These are phyloP conservation scores for Cladophialophora bantiana DNA, from an alignment of 2,329 filamentous ascomycete genomes.

Conservation along the genomic window DNA sequence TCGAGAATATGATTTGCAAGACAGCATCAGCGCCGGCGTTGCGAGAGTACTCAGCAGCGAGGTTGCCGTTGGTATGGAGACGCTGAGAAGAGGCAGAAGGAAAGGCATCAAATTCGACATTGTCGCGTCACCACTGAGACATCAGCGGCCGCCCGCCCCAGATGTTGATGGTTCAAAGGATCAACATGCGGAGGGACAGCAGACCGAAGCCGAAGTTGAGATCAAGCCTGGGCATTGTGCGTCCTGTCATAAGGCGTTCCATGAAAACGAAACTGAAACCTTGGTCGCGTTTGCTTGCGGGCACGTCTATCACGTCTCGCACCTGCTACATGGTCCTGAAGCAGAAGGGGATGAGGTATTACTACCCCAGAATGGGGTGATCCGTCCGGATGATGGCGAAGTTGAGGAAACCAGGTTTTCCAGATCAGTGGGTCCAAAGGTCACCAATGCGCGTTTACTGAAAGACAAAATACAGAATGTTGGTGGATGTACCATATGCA, in stretches of 20 bases:
- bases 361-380: conserved; percentile 30
- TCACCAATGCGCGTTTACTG: conserved; percentile 81
- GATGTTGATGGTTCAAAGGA: conserved; percentile 5
- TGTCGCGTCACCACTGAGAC: neutral
- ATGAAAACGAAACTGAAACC: conserved; percentile 58
- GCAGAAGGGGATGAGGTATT: conserved; percentile 41
- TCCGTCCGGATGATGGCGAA: conserved; percentile 37
- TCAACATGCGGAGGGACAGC: conserved; percentile 9
- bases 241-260: conserved; percentile 34
- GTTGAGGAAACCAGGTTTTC: conserved; percentile 42
- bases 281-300: conserved; percentile 73
- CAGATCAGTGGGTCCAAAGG: conserved; percentile 78
- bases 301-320: conserved; percentile 71
- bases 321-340: conserved; percentile 57
- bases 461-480: conserved; percentile 37
- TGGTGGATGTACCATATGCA: conserved; percentile 36
- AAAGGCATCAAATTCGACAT: conserved; percentile 91
- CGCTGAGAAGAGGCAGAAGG: conserved; percentile 77
- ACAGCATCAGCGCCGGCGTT: conserved; percentile 88
- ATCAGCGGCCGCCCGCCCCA: conserved; percentile 5
- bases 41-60: conserved; percentile 86
- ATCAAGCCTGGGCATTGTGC: conserved; percentile 36
- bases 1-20: conserved; percentile 93
- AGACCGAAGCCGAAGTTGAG: conserved; percentile 13
- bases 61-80: conserved; percentile 82